Conservation (phyloP, 202 grass and related monocot genomes). For the Hordeum pubiflorum region DNA sequence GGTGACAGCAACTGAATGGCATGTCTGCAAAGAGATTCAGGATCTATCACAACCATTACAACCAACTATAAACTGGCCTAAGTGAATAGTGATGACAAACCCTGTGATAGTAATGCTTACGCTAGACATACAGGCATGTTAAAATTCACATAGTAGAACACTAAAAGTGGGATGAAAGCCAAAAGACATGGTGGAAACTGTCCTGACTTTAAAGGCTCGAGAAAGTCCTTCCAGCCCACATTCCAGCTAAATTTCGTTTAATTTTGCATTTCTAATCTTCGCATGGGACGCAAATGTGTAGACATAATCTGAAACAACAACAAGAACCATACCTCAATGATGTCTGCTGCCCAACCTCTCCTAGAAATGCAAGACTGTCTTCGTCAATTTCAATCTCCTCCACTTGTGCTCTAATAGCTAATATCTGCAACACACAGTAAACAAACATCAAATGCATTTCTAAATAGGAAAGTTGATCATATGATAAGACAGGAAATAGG, state of each 20-base stretch:
- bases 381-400: conserved; percentile 94
- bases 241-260: not conserved
- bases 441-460: conserved; percentile 24
- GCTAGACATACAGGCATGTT: not conserved
- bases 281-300: not conserved
- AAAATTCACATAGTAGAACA: not conserved
- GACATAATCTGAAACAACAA: conserved; percentile 14
- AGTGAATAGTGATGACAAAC: not conserved
- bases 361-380: conserved; percentile 88
- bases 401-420: conserved; percentile 89
- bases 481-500: conserved; percentile 20
- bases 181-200: not conserved
- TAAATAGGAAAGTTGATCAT: not conserved
- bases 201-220: not conserved
- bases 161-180: not conserved
- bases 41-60: not conserved
- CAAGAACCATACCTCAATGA: conserved; percentile 64
- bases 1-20: conserved; percentile 82
- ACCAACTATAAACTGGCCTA: not conserved
- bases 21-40: conserved; percentile 48
- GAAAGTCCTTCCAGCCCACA: not conserved
- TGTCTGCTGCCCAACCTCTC: conserved; percentile 80
- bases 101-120: not conserved
- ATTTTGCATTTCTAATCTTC: not conserved
- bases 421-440: conserved; percentile 43